Conservation (phyloP, 2,329 filamentous ascomycete genomes). For the Cadophora sp. region DNA sequence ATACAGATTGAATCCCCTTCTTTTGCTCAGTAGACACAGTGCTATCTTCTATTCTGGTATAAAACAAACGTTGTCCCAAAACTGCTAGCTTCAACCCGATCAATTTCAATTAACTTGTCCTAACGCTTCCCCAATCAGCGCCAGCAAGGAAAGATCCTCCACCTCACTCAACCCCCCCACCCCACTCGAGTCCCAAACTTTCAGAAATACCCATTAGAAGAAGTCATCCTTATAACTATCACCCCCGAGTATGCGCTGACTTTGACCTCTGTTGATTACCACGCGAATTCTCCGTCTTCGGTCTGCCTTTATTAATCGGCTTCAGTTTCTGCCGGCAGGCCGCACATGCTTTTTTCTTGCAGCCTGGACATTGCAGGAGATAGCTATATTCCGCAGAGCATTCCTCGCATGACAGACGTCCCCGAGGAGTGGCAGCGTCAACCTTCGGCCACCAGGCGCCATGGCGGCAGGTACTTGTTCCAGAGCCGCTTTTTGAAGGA, state of each 20-base stretch:
- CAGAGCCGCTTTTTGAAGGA: background rate
- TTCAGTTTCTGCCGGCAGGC: constrained; percentile 26
- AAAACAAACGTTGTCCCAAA: too few relatives aligned
- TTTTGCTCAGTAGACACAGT: too few relatives aligned
- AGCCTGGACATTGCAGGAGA: constrained; percentile 35
- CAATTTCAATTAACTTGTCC: too few relatives aligned
- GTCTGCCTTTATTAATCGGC: background rate
- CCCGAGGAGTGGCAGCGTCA: constrained; percentile 18
- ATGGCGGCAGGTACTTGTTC: constrained; percentile 23
- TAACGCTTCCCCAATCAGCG: too few relatives aligned
- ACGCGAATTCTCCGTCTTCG: background rate
- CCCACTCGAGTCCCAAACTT: background rate
- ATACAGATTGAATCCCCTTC: too few relatives aligned
- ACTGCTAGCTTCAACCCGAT: too few relatives aligned
- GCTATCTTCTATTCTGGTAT: too few relatives aligned
- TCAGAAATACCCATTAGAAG: background rate
- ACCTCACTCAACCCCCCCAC: too few relatives aligned
- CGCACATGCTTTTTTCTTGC: constrained; percentile 34
- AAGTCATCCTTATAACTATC: background rate
- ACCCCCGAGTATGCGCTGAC: background rate
- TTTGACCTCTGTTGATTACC: background rate
- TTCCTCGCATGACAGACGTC: constrained; percentile 25
- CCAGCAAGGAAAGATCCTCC: too few relatives aligned
- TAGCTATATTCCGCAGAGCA: constrained; percentile 31
- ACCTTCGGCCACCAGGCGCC: constrained; percentile 36